These are phyloP conservation scores for Fusarium odoratissimum DNA, from an alignment of 2,329 filamentous ascomycete species.

Conservation along the genomic window DNA sequence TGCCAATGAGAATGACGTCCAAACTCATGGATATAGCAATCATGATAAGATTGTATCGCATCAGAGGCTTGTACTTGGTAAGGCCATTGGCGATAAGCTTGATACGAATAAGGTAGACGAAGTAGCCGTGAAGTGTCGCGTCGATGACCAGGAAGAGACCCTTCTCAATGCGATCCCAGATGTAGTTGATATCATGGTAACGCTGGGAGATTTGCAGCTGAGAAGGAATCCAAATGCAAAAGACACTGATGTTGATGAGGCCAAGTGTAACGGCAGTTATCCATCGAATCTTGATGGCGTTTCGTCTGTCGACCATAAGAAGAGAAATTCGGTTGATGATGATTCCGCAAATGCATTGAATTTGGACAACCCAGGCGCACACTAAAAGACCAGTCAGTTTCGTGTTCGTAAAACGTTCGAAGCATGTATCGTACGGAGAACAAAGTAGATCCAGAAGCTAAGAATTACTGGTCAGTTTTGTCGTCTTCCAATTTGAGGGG, in stretches of 20 bases:
- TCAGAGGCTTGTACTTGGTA: slow-evolving; percentile 59
- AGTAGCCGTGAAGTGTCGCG: slow-evolving; percentile 49
- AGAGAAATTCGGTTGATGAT: slow-evolving; percentile 40
- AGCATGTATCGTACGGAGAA: slow-evolving; percentile 20
- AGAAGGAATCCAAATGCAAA: slow-evolving; percentile 32
- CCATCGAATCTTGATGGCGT: slow-evolving; percentile 26
- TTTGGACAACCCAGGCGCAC: slow-evolving; percentile 34
- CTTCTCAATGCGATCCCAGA: slow-evolving; percentile 37
- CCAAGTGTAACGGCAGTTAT: slow-evolving; percentile 8
- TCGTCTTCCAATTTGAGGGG: too few relatives aligned
- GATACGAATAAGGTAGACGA: slow-evolving; percentile 58
- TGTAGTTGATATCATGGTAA: slow-evolving; percentile 25
- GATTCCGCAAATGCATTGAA: slow-evolving; percentile 41
- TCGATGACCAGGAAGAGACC: slow-evolving; percentile 30
- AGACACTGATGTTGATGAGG: slow-evolving; percentile 38
- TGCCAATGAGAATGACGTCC: slow-evolving; percentile 42
- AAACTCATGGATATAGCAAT: slow-evolving; percentile 42
- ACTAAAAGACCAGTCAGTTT: slow-evolving; percentile 23
- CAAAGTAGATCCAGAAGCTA: slow-evolving; percentile 40
- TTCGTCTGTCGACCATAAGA: slow-evolving; percentile 30
- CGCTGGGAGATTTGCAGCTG: slow-evolving; percentile 29
- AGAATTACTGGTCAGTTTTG: neutral
- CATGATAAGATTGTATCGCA: slow-evolving; percentile 48
- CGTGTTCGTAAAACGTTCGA: fast-evolving
- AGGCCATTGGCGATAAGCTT: slow-evolving; percentile 55